Conservation (phyloP, 345 rosid species). For the Raphanus raphanistrum region DNA sequence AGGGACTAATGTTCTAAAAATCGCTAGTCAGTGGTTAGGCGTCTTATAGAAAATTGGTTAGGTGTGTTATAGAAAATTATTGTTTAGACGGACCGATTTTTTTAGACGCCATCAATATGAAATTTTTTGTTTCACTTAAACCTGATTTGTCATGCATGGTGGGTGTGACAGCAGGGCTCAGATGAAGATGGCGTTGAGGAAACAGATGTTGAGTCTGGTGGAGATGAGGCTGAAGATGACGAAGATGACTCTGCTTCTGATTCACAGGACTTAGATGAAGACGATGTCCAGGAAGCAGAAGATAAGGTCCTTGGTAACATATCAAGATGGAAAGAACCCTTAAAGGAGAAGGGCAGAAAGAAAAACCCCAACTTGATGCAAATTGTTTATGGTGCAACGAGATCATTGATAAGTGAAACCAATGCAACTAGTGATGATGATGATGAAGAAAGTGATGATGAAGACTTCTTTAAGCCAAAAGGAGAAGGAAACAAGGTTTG, state of each 20-base stretch:
- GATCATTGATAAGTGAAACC: slow-evolving; percentile 38
- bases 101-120: too few relatives aligned
- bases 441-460: slow-evolving; percentile 21
- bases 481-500: slow-evolving; percentile 65
- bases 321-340: slow-evolving; percentile 80
- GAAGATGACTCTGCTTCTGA: slow-evolving; percentile 28
- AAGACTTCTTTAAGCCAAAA: slow-evolving; percentile 73
- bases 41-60: too few relatives aligned
- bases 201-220: slow-evolving; percentile 14
- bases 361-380: slow-evolving; percentile 66
- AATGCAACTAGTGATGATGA: slow-evolving; percentile 39
- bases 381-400: slow-evolving; percentile 66
- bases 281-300: slow-evolving; percentile 11
- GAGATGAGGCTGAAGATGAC: slow-evolving; percentile 30
- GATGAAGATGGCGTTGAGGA: slow-evolving; percentile 29
- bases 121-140: not conserved
- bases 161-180: slow-evolving; percentile 48
- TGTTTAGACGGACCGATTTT: too few relatives aligned
- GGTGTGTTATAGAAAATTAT: too few relatives aligned
- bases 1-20: too few relatives aligned
- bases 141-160: not conserved
- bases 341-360: slow-evolving; percentile 59
- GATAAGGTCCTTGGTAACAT: slow-evolving; percentile 64
- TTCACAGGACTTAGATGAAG: slow-evolving; percentile 4
- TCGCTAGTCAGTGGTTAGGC: too few relatives aligned